These are phyloP conservation scores for Yamadazyma epiphylla DNA, from an alignment of 1,139 yeast genomes.

Conservation along the genomic window DNA sequence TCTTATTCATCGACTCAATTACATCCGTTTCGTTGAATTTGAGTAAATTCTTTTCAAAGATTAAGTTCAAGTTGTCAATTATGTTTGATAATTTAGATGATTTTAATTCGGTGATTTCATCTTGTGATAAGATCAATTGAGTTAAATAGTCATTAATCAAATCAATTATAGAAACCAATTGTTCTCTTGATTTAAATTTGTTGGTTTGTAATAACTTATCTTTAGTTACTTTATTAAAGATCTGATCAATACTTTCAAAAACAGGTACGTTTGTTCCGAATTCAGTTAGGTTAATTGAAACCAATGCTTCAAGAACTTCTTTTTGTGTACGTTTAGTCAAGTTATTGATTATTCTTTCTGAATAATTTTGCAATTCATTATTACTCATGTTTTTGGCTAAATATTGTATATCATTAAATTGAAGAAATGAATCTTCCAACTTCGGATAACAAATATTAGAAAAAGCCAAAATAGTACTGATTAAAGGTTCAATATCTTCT, in stretches of 20 bases:
- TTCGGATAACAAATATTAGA: conserved; percentile 32
- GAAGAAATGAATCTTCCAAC: conserved; percentile 26
- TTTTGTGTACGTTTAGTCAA: conserved; percentile 8
- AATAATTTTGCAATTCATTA: conserved; percentile 3
- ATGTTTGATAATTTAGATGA: conserved; percentile 28
- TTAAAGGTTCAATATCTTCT: conserved; percentile 8
- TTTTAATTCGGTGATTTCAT: conserved; percentile 37
- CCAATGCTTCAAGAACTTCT: conserved; percentile 10
- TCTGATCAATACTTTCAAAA: conserved; percentile 8
- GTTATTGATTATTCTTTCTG: conserved; percentile 14
- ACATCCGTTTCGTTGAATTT: conserved; percentile 14
- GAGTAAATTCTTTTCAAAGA: conserved; percentile 14
- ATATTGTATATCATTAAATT: conserved; percentile 33
- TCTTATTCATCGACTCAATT: conserved; percentile 34
- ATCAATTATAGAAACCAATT: conserved; percentile 25
- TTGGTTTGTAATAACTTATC: conserved; percentile 26
- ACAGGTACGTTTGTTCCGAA: conserved; percentile 6
- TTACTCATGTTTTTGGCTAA: conserved; percentile 14
- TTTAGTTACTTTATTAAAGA: conserved; percentile 23
- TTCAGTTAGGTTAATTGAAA: conserved; percentile 8
- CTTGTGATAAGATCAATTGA: conserved; percentile 21
- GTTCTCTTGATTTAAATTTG: conserved; percentile 20
- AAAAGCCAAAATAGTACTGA: conserved; percentile 28
- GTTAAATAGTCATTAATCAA: conserved; percentile 29
- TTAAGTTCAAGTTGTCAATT: conserved; percentile 16